Base-by-base conservation (phyloP, 129 eudicot species). In the Solidago caesia region DNA sequence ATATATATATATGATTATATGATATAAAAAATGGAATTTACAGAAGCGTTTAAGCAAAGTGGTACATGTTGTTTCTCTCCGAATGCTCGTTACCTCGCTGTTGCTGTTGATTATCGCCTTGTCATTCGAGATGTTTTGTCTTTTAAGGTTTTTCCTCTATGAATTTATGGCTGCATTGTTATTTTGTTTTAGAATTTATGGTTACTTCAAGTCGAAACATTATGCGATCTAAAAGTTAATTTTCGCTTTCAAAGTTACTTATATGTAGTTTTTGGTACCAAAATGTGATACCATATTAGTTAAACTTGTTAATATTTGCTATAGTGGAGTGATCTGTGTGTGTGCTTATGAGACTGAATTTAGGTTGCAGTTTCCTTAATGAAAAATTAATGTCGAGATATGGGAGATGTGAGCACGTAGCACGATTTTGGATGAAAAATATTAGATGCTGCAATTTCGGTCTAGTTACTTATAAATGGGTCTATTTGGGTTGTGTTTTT, bases 51-150 rank as follows among this genome's bases (percentile, higher is more conserved):
- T 77, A 95, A 95, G 85, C 99, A 91, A 82, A 78, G 94, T 27
- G 99, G 99, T 16, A 90, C 97, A 1, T 95, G 97, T 79, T 83
- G 86, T 73, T 95, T 95, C 82, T 95, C 99, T 51, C 99, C 97
- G 2, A 87, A 95, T 80, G 84, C 96, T 46, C 85, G 94, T 5
- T 95, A 81, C 77, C 57, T 95, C 41, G 99, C 99, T 5, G 97
- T 91, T 39, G 96, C 99, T 5, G 96, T 85, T 7, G 99, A 91
- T 84, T 95, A 95, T 60, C 96, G 99, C 29, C 92, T 95, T 64
- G 99, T 95, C 43, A 84, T 95, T 77, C 99, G 99, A 33, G 99
- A 95, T 77, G 96, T 91, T 51, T 68, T 84, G 68, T 85, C 97
- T 2, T 84, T 91, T 49, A 91, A 95, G 99, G 99, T 95, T 72